These are phyloP conservation scores for Furcasterigmium furcatum DNA, from an alignment of 2,329 filamentous ascomycete species.

Conservation along the genomic window DNA sequence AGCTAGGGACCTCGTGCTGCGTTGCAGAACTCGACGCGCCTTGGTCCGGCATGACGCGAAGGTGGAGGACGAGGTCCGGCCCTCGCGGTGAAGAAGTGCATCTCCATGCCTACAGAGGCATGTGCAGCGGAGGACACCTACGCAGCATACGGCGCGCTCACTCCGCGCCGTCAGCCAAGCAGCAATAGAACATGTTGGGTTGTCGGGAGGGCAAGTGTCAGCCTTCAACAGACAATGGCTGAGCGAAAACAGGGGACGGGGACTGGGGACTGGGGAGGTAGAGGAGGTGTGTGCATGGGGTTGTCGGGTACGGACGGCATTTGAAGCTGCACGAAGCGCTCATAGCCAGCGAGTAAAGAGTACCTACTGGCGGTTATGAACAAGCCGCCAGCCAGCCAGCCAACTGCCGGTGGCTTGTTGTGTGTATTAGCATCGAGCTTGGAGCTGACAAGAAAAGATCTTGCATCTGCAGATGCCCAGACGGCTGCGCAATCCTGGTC, in stretches of 20 bases:
- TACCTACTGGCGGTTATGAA: too few relatives aligned
- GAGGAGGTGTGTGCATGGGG: too few relatives aligned
- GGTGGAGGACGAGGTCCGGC: background rate
- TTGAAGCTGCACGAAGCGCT: too few relatives aligned
- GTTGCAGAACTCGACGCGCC: too few relatives aligned
- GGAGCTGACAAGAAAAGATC: too few relatives aligned
- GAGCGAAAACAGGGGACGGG: background rate
- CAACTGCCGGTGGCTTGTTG: too few relatives aligned
- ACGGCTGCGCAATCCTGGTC: too few relatives aligned
- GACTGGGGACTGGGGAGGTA: background rate
- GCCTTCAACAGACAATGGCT: conserved; percentile 1
- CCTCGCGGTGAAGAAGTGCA: background rate
- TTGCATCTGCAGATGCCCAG: too few relatives aligned
- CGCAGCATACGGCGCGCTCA: background rate
- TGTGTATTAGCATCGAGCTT: too few relatives aligned
- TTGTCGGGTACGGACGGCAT: too few relatives aligned
- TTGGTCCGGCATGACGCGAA: background rate
- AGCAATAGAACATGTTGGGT: background rate
- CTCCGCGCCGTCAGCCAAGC: background rate
- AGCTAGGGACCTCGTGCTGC: background rate
- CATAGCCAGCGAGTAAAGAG: too few relatives aligned
- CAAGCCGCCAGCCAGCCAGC: too few relatives aligned
- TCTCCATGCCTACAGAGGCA: background rate
- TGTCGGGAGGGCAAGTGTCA: background rate
- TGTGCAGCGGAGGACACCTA: conserved; percentile 1